A percentile compares a stretch with the other conserved stretches of the same genome.
phyloP scores from a whole-genome alignment of 1,139 yeast genomes.

The Lodderomyces margitis region DNA sequence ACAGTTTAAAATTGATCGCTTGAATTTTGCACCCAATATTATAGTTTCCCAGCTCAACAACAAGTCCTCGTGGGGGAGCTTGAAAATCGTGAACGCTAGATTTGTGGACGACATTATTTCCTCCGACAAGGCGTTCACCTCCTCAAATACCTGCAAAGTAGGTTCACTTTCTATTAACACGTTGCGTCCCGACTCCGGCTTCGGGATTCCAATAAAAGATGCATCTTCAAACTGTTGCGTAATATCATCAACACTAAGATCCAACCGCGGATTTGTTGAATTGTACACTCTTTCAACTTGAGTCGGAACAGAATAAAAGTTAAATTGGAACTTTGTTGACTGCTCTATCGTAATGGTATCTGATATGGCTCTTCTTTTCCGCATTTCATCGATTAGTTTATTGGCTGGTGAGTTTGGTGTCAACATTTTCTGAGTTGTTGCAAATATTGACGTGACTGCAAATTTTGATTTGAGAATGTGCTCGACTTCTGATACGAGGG shows the following conservation, averaged over 20 bases:
- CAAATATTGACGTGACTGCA: background rate
- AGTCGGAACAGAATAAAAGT: slow-evolving; percentile 3
- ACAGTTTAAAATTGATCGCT: slow-evolving; percentile 21
- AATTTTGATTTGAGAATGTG: background rate
- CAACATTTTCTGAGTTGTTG: slow-evolving; percentile 1
- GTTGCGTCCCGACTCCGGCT: background rate
- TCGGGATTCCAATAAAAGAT: background rate
- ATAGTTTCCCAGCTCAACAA: slow-evolving; percentile 24
- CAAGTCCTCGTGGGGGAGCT: background rate
- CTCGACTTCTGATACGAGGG: background rate
- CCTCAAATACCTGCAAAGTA: background rate
- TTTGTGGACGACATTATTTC: background rate
- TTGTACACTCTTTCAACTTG: background rate
- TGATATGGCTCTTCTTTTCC: background rate
- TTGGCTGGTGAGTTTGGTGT: slow-evolving; percentile 4
- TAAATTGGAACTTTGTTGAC: background rate
- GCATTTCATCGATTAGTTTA: slow-evolving; percentile 5
- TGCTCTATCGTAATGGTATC: background rate
- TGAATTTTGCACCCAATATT: slow-evolving; percentile 21
- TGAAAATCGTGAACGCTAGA: background rate
- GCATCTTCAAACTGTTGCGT: slow-evolving; percentile 1
- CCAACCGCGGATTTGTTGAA: background rate
- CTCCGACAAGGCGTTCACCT: background rate
- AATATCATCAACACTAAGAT: background rate
- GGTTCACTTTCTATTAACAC: background rate